Percentiles rank a stretch among this genome's conserved stretches.
Evolutionary conservation across 208 protist species (phyloP).

Genomic region (Histomonas meleagridis): DNA sequence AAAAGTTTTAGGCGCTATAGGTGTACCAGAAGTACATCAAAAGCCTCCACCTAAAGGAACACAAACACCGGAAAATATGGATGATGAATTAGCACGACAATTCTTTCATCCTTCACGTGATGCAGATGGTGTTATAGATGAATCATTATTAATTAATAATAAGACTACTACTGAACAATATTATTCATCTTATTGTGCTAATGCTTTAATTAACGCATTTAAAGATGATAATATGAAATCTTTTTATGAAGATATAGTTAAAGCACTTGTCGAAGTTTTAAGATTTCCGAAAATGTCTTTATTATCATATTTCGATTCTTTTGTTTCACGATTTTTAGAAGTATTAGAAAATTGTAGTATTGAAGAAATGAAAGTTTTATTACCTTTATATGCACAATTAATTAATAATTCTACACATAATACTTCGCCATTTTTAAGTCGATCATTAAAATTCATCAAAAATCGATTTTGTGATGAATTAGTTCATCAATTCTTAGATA

Average conservation of each 20-base stretch:
- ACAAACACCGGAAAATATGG: constrained; percentile 9
- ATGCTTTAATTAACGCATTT: background rate
- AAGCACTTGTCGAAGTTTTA: background rate
- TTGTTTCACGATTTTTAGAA: background rate
- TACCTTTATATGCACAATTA: background rate
- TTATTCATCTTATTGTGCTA: background rate
- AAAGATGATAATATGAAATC: background rate
- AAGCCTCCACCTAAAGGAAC: background rate
- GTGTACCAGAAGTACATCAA: constrained; percentile 6
- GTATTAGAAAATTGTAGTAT: background rate
- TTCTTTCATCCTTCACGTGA: background rate
- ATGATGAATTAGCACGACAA: background rate
- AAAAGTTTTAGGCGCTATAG: background rate
- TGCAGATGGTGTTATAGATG: background rate
- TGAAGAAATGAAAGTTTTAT: background rate
- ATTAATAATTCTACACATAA: background rate
- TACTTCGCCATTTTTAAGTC: background rate
- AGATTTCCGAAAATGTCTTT: background rate
- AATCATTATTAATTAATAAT: background rate
- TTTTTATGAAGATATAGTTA: background rate
- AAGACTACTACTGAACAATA: background rate
- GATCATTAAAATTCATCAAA: background rate
- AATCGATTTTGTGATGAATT: background rate
- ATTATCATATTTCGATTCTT: background rate
- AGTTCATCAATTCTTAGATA: background rate